Base-by-base conservation (phyloP, 2,329 filamentous ascomycete species). In the Alternaria triticimaculans region DNA sequence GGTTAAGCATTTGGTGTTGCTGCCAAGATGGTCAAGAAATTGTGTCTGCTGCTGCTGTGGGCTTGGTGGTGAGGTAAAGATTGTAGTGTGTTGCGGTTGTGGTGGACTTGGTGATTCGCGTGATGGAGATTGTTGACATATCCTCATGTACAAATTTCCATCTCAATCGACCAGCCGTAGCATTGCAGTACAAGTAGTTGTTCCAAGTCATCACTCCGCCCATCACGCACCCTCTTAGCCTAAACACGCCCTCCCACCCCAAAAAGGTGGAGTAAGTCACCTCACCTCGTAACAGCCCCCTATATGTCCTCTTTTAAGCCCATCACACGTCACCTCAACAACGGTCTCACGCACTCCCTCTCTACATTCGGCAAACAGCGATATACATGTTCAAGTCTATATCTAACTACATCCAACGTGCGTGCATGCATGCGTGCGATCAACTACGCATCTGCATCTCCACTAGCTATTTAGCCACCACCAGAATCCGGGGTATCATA, bases 401-500 rank as follows among this genome's bases (percentile, higher is more conserved):
- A 18, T 56, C 54, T 46, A 46, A 45, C 23, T 56, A 46, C 2
- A n/a, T 41, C 14, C 8, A n/a, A 41, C 20, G 5, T 53, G 49
- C 20, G 37, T 53, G 10, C 49, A 41, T 48, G 23, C 33, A 41
- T 41, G 45, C 23, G 1, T 53, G 30, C 30, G 28, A 41, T 53
- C 20, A 18, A 25, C 46, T 1, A 3, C 26, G 37, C 15, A n/a
- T 43, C 30, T 45, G 37, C 15, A 15, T 44, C 33, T 46, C 20
- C 23, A 14, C 21, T 56, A 12, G 26, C 50, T 37, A 50, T 59
- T 59, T 59, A 55, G 49, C 57, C 48, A 46, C 37, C 15, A 59
- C 57, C 57, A 54, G 37, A 43, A 59, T 54, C 49, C 25, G 48
- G 49, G 49, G 49, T 55, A 54, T 54, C 37, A 46, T 46, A 48